Base-by-base conservation (phyloP, 805 yeast genomes). In the Candida ortonii region DNA sequence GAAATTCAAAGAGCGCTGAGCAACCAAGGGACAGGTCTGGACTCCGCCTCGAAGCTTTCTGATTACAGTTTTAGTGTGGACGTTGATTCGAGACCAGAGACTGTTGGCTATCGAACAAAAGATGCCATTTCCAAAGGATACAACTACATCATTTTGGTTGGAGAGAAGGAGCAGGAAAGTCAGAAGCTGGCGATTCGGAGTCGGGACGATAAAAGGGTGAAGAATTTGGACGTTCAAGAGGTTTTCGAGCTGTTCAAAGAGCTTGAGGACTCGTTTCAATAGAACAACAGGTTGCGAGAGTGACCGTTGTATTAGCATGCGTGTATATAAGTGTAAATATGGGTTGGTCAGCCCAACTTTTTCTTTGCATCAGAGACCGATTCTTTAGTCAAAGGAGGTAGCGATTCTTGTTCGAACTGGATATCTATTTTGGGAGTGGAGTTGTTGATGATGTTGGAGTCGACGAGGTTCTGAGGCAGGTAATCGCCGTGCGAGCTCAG, bases 61-160 rank as follows among this genome's bases (percentile, higher is more conserved):
- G 74, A 77, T 3, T 67, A 68, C 44, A 71, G 74, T 39, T 88
- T 84, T 54, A 72, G 73, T 48, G 84, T 84, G 17, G 96, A 89
- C 49, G 62, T 88, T 2, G 95, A 86, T 51, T 61, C 63, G 4
- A 74, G 95, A 47, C 70, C 70, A 6, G 95, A 84, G 46, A 81
- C 97, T 1, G 76, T 90, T 18, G 89, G 94, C 0, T 73, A 69
- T 33, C 71, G 96, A 49, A 79, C 88, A 33, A 83, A 84, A 50
- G 93, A 86, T 35, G 93, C 95, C 2, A 67, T 82, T 10, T 54
- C 59, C 36, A 78, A 78, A 47, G 87, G 90, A 1, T 88, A 84
- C 55, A 80, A 83, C 7, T 93, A 76, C 52, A 73, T 90, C 28
- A 64, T 87, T n/a, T 74, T 89, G 61, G 71, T 93, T 25, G 98